Evolutionary conservation across 768 basidiomycete genomes (phyloP), one percentile per base, ranked within the genome.

Genomic region (Rubroboletus pulcherrimus): DNA sequence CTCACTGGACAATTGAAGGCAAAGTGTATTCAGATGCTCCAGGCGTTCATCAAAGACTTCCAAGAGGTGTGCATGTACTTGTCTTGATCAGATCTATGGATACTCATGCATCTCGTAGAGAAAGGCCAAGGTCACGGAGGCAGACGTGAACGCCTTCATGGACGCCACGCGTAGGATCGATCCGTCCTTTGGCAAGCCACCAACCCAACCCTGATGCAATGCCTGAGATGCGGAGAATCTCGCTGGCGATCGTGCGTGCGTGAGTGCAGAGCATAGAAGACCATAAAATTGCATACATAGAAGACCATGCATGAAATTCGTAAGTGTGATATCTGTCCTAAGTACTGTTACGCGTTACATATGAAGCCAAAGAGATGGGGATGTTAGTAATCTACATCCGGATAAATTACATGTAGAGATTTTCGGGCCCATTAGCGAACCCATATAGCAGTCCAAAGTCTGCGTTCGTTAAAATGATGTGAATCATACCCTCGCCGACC

Each of bases 1-100:
- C 78, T 97, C 49, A 97, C 95, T 0, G 93, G 93, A 6, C 86
- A 98, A 69, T 75, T 99, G 63, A 99, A 99, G 75, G 85, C 84
- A 12, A 84, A 77, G 69, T 96, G 93, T 66, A 98, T 98, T 56
- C 79, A 83, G 51, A 61, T 86, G 48, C 69, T 99, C 12, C 94
- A 97, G 69, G 75, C 80, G 21, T 91, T 97, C 53, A 89, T 98
- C 33, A 81, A 80, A 45, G 81, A 79, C 2, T 98, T 98, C 78
- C 97, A 98, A 75, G 88, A 81, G 66, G 87, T 88, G 57, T 33
- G 77, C 56, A 26, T 26, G 3, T 26, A 26, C 10, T n/a, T 29
- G 26, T 30, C 19, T 24, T 9, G 19, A 24, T 56, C 41, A 17
- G 52, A 30, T 48, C 42, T 31, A 8, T 17, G 5, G 40, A 40